A percentile compares a stretch with the other conserved stretches of the same genome.
These are phyloP conservation scores for Schizochytrium sp. DNA, from an alignment of 108 stramenopile species.

Conservation along the genomic window DNA sequence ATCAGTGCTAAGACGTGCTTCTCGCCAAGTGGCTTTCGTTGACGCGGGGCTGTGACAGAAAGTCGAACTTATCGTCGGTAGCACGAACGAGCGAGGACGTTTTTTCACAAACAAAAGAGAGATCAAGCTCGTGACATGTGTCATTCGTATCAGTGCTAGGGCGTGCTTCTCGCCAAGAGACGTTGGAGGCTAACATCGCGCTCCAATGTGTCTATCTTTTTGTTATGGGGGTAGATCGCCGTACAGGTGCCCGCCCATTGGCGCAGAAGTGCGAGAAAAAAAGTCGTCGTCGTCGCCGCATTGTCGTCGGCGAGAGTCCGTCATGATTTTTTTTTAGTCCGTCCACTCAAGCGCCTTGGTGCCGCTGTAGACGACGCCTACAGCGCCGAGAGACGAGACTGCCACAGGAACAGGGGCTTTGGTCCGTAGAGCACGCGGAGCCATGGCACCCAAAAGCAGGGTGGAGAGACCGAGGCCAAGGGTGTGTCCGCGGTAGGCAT, in stretches of 20 bases:
- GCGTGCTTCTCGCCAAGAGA: neutral
- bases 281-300: too few relatives aligned
- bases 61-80: too few relatives aligned
- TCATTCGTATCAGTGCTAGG: too few relatives aligned
- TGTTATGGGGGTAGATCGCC: too few relatives aligned
- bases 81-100: neutral
- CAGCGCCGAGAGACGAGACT: neutral
- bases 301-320: too few relatives aligned
- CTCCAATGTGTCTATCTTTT: too few relatives aligned
- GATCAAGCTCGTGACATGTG: neutral
- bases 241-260: too few relatives aligned
- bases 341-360: neutral
- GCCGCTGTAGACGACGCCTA: neutral
- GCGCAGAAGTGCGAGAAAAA: too few relatives aligned
- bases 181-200: too few relatives aligned
- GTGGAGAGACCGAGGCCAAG: neutral
- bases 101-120: neutral
- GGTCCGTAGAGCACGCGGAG: neutral
- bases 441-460: neutral
- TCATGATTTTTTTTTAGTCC: neutral
- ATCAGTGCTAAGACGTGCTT: too few relatives aligned
- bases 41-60: too few relatives aligned
- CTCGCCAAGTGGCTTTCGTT: too few relatives aligned
- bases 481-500: neutral
- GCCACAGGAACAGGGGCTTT: neutral